Evolutionary conservation across 306 rosid species (phyloP), one percentile per base, ranked within the genome.

Genomic region (Mucuna pruriens): DNA sequence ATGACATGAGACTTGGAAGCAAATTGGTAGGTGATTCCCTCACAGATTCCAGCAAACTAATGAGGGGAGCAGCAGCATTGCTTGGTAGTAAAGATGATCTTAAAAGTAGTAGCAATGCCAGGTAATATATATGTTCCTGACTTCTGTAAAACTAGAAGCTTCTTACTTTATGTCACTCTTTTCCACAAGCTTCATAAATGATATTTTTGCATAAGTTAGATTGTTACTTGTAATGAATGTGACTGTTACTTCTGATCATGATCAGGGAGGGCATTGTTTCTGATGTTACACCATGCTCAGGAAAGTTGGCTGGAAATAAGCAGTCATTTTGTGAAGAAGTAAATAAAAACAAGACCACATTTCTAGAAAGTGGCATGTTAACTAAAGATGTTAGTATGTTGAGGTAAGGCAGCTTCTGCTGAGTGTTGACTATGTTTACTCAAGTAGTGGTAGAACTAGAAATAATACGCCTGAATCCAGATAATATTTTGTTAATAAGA

Each of bases 231-330:
- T 36, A 78, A 55, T 61, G 73, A 81, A 64, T 74, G 78, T 64
- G 55, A 75, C 44, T 66, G 63, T 48, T 78, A 38, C 76, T 76
- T 86, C 74, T 65, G 77, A 84, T 83, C 81, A 74, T 84, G 61
- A 73, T 58, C 85, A 88, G 90, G 79, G 91, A 87, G 73, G 86
- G 80, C 67, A 52, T 71, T 58, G 70, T 38, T 76, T 91, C 87
- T 71, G 86, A 82, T 84, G 85, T 25, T 72, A 57, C 29, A 13
- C 77, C 75, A 72, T 87, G 83, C 45, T 71, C 75, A 66, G 17
- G 84, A 19, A 91, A 76, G 60, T 69, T 75, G 66, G 82, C 70
- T 70, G 86, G 81, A 40, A 82, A 73, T 48, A 76, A 80, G 70
- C 84, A 4, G 45, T 82, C 80, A 36, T 62, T 34, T 77, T 75